phyloP scores from a whole-genome alignment of 768 basidiomycete genomes.

The Trametes punicea region DNA sequence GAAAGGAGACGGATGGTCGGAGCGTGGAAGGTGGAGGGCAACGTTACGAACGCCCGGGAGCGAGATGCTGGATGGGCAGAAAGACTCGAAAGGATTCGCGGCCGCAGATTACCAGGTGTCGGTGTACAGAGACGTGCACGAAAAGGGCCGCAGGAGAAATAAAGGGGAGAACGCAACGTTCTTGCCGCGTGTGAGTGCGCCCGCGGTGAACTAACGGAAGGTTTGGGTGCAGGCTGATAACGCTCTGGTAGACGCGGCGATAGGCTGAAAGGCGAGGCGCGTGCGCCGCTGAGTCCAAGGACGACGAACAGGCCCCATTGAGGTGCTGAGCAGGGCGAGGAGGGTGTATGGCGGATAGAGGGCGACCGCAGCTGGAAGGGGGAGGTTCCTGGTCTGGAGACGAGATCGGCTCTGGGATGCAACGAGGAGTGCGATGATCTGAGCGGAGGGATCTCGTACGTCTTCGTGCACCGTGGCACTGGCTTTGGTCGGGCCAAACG shows the following conservation, averaged over 20 bases:
- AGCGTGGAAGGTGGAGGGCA: neutral
- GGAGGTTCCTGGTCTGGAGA: neutral
- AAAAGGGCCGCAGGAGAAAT: neutral
- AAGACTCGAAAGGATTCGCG: neutral
- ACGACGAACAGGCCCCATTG: neutral
- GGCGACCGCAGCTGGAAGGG: neutral
- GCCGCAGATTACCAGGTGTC: neutral
- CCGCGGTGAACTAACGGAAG: neutral
- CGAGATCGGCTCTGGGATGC: neutral
- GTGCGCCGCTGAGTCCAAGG: neutral
- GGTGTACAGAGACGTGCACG: neutral
- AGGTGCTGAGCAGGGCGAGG: neutral
- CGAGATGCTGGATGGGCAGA: neutral
- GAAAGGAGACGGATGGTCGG: neutral
- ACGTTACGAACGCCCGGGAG: neutral
- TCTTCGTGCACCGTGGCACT: neutral
- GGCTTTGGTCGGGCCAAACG: neutral
- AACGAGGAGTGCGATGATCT: neutral
- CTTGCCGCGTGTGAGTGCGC: neutral
- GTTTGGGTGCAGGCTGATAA: slow-evolving; percentile 4
- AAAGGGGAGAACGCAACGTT: neutral
- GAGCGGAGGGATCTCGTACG: slow-evolving; percentile 4
- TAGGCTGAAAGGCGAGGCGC: neutral
- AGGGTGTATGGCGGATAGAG: neutral
- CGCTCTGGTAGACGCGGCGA: neutral